A percentile compares a stretch with the other conserved stretches of the same genome.
phyloP scores from a whole-genome alignment of 2,329 filamentous ascomycete species.

The Calonectria ilicicola region DNA sequence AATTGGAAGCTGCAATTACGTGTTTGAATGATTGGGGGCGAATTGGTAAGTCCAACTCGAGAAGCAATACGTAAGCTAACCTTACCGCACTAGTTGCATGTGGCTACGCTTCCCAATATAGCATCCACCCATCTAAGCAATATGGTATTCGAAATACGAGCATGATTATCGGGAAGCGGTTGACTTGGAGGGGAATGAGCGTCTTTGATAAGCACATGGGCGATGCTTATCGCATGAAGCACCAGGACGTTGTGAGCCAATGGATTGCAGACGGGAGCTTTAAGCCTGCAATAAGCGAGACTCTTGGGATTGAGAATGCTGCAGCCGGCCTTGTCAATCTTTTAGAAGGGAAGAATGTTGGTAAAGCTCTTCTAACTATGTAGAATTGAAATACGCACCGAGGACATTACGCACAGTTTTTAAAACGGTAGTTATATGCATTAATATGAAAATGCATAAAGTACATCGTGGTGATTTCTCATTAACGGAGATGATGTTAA shows the following conservation, averaged over 20 bases:
- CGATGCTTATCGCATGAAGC: conserved; percentile 53
- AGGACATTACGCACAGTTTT: too few species aligned
- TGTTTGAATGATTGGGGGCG: conserved; percentile 4
- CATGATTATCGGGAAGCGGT: conserved; percentile 4
- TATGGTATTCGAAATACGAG: conserved; percentile 9
- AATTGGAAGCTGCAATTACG: conserved; percentile 66
- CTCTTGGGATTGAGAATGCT: conserved; percentile 82
- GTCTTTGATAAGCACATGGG: conserved; percentile 8
- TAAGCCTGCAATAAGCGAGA: conserved; percentile 75
- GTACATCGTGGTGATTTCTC: too few species aligned
- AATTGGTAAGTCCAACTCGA: not conserved
- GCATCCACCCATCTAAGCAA: not conserved
- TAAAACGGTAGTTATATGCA: too few species aligned
- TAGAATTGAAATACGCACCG: not conserved
- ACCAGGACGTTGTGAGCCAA: conserved; percentile 78
- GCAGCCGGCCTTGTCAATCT: conserved; percentile 79
- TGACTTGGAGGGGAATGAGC: conserved; percentile 6
- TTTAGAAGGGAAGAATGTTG: conserved; percentile 75
- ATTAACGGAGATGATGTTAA: too few species aligned
- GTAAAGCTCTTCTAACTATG: conserved; percentile 9
- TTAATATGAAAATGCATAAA: too few species aligned
- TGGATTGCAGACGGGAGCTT: conserved; percentile 82
- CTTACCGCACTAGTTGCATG: not conserved
- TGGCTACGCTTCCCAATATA: conserved; percentile 2
- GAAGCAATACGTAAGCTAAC: not conserved